Base-by-base conservation (phyloP, 768 basidiomycete genomes). In the Mycena filopes region DNA sequence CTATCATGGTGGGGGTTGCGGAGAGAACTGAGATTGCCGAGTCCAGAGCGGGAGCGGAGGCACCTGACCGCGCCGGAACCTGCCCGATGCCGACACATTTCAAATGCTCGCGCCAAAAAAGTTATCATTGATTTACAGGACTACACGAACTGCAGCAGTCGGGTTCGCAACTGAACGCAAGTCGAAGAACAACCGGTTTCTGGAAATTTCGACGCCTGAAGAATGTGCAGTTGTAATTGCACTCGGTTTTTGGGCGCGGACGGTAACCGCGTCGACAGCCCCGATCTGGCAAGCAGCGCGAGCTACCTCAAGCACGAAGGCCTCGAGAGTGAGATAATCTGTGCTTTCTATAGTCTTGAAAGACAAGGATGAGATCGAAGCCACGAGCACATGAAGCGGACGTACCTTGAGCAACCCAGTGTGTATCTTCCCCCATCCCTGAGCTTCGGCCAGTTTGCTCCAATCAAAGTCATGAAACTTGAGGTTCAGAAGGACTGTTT, bases 151-250 rank as follows among this genome's bases (percentile, higher is more conserved):
- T 7, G 25, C n/a, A 25, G 21, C 15, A 47, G 15, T 15, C 13
- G n/a, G 3, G 46, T 23, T 10, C 6, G n/a, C 13, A 26, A 25
- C 21, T 10, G 21, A 13, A 21, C 46, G 25, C 15, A 63, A 11
- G n/a, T 50, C 42, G 23, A 56, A 56, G 33, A 63, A 63, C 6
- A 42, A 47, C 20, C 62, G 47, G 29, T 63, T 50, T 28, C 89
- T 81, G 0, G 85, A 87, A 42, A 92, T 86, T 66, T 86, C 79
- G 20, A 93, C 87, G 11, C 84, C 86, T 0, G 91, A 88, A 1
- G 83, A 82, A n/a, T 82, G 77, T 4, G 89, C 90, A 72, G 87
- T 90, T 28, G 87, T 86, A 25, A 93, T 75, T 0, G 92, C 92
- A 57, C 86, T 88, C 0, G 92, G 91, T 68, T 93, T 94, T 61